These are phyloP conservation scores for Plasmodium coatneyi DNA, from an alignment of 169 alveolate species.

Conservation along the genomic window DNA sequence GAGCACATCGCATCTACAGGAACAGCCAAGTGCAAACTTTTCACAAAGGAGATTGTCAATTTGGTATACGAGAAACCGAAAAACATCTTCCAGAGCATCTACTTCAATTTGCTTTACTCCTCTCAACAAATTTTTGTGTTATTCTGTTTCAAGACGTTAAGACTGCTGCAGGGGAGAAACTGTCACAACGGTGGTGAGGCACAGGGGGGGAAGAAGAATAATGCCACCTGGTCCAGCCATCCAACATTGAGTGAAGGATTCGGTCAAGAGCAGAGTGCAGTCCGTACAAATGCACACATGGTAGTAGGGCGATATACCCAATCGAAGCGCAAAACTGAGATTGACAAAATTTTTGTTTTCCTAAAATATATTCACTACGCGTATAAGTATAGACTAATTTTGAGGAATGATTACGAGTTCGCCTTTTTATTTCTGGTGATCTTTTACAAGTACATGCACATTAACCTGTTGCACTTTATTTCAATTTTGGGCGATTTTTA, in stretches of 20 bases:
- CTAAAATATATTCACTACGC: slow-evolving; percentile 63
- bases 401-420: slow-evolving; percentile 47
- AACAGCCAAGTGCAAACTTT: neutral
- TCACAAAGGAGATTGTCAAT: slow-evolving; percentile 24
- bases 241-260: neutral
- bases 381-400: slow-evolving; percentile 20
- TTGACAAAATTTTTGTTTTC: slow-evolving; percentile 42
- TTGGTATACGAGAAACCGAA: slow-evolving; percentile 16
- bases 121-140: slow-evolving; percentile 40
- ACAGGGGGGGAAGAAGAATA: neutral
- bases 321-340: neutral
- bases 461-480: slow-evolving; percentile 48
- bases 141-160: slow-evolving; percentile 30
- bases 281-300: neutral
- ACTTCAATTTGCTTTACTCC: slow-evolving; percentile 26
- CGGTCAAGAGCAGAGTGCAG: neutral
- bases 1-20: slow-evolving; percentile 20
- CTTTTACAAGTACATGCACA: slow-evolving; percentile 46
- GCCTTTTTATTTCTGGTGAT: slow-evolving; percentile 39
- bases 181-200: neutral
- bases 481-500: slow-evolving; percentile 63
- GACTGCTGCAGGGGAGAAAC: slow-evolving; percentile 1
- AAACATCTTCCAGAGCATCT: slow-evolving; percentile 17
- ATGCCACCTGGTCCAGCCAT: neutral
- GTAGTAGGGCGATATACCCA: neutral